Conservation (phyloP, 139 green algal genomes). For the Edaphochlamys debaryana region DNA sequence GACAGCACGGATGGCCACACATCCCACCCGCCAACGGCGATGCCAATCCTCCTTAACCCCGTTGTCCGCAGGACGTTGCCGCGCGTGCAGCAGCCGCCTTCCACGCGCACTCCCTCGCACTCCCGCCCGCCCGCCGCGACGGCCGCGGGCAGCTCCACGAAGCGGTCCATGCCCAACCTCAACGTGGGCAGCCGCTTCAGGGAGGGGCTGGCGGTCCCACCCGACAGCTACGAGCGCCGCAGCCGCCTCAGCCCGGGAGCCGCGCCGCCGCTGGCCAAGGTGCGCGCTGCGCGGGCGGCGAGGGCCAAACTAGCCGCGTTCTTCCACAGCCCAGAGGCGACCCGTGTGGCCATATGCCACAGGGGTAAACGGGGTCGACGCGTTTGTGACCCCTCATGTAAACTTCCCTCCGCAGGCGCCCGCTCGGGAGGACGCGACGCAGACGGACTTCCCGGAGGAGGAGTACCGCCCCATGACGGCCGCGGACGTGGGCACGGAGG, state of each 20-base stretch:
- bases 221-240: conserved; percentile 14
- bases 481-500: conserved; percentile 22
- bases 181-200: conserved; percentile 33
- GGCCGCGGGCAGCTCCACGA: not conserved
- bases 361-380: too few relatives aligned
- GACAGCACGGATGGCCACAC: too few relatives aligned
- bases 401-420: not conserved
- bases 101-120: not conserved
- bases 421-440: not conserved
- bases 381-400: too few relatives aligned
- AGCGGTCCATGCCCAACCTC: conserved; percentile 13
- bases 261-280: not conserved
- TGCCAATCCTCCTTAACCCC: too few relatives aligned
- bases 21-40: too few relatives aligned
- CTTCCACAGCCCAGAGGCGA: too few relatives aligned
- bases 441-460: conserved; percentile 36
- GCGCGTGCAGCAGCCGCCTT: not conserved
- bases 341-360: too few relatives aligned
- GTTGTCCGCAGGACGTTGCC: not conserved
- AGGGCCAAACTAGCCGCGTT: too few relatives aligned
- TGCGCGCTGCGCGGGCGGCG: too few relatives aligned
- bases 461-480: conserved; percentile 30
- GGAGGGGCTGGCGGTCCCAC: conserved; percentile 22
- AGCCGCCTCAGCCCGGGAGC: conserved; percentile 1
- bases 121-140: too few relatives aligned